Evolutionary conservation across 352 stramenopile species (phyloP), one percentile per base, ranked within the genome.

Genomic region (Pythium grandisporangium): DNA sequence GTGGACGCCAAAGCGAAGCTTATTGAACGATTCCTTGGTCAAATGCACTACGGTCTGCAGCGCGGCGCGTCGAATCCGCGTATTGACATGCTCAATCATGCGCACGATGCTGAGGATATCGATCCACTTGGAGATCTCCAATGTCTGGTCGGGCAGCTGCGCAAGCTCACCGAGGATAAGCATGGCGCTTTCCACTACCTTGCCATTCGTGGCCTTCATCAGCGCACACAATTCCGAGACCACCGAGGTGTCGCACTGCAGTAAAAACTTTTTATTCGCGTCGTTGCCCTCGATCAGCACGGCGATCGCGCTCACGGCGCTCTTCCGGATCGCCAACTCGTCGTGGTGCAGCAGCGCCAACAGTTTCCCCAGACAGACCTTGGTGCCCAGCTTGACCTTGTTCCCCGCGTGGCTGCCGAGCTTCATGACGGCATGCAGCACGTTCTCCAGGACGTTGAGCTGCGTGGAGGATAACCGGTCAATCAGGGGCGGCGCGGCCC

Each of bases 11-110:
- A 86, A 90, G 8, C 71, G 71, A 4, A 81, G 49, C 45, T 87
- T 87, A 53, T 87, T 87, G 39, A 87, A 86, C 0, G 77, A 84
- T 42, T 87, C 73, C 13, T 77, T 79, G 4, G 74, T 90, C 7
- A 87, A 45, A 49, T 83, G 63, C 2, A 75, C 36, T 3, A 83
- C 55, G 4, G 76, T 69, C 11, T 65, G 47, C 24, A 90, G 45
- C 27, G 69, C 65, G 0, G 77, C 73, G 33, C 69, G 58, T 32
- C 65, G 49, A 26, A 90, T 78, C 13, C 71, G 67, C 17, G 51
- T 39, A 36, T 87, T 87, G 3, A 84, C 34, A 34, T 84, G 69
- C 21, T 70, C 60, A 2, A 86, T 40, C 52, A 90, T 68, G 10
- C 55, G 62, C 5, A 90, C 69, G 16, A 90, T 65, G 0, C 61